Conservation (phyloP, 495 filamentous ascomycete genomes). For the Platismatia glauca region DNA sequence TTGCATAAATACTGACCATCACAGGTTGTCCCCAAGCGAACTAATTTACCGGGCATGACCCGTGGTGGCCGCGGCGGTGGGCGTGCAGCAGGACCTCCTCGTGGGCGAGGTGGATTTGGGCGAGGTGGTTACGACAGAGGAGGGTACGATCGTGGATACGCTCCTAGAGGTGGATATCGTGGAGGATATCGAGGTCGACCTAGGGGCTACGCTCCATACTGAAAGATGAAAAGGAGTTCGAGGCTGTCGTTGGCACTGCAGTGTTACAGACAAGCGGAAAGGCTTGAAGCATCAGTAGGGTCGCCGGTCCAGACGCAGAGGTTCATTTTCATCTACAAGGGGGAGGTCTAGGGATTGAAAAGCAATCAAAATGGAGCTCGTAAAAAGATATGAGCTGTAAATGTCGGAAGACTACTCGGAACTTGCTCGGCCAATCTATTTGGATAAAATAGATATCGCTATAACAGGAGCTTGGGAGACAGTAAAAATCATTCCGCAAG, state of each 20-base stretch:
- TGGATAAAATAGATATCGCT: neutral
- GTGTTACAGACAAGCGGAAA: neutral
- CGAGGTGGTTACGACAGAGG: slow-evolving; percentile 52
- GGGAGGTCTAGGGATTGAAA: neutral
- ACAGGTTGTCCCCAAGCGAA: slow-evolving; percentile 91
- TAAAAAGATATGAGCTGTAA: neutral
- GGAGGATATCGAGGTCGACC: slow-evolving; percentile 71
- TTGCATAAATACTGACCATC: neutral
- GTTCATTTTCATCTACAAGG: neutral
- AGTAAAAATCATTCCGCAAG: too few species aligned
- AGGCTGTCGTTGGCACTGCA: neutral
- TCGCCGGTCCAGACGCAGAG: neutral
- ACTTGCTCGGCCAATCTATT: neutral
- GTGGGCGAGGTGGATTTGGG: slow-evolving; percentile 38
- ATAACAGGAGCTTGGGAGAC: neutral
- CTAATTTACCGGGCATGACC: slow-evolving; percentile 91
- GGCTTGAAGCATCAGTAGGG: neutral
- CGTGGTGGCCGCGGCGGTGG: slow-evolving; percentile 62
- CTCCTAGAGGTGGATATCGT: slow-evolving; percentile 63
- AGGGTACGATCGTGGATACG: slow-evolving; percentile 48
- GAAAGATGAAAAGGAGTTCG: slow-evolving; percentile 20
- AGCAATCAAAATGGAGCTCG: neutral
- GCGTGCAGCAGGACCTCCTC: slow-evolving; percentile 34
- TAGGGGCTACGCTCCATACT: slow-evolving; percentile 77
- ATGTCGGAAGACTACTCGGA: neutral